Percentiles rank a stretch among this genome's conserved stretches.
Evolutionary conservation across 345 rosid genomes (phyloP).

Genomic region (Eucalyptus cloeziana): DNA sequence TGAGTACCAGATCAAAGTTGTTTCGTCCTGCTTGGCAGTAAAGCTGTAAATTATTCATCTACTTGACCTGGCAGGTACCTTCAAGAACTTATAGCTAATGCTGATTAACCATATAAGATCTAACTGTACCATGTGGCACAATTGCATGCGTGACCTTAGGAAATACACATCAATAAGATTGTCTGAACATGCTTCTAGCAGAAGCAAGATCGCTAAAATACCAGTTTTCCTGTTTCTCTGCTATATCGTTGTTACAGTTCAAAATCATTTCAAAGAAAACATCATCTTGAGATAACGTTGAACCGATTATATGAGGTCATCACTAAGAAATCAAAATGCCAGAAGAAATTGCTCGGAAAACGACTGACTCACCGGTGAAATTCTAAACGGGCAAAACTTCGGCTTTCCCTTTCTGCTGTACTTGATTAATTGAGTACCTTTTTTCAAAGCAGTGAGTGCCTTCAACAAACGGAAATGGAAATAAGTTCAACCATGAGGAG

Average conservation of each 20-base stretch:
- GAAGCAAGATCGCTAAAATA: background rate
- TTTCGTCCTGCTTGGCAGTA: conserved; percentile 59
- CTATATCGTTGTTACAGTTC: background rate
- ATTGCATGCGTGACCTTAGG: background rate
- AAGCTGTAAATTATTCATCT: background rate
- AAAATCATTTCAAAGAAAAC: background rate
- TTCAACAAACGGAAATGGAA: conserved; percentile 13
- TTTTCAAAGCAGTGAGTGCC: conserved; percentile 77
- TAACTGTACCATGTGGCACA: background rate
- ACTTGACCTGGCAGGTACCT: background rate
- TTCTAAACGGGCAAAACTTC: conserved; percentile 75
- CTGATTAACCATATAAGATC: background rate
- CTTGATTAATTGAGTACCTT: conserved; percentile 80
- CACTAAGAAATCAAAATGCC: background rate
- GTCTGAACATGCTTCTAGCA: background rate
- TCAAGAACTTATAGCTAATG: background rate
- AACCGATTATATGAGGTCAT: background rate
- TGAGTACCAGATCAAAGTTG: conserved; percentile 71
- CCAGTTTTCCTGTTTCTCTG: background rate
- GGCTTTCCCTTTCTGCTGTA: conserved; percentile 94
- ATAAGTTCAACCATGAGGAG: background rate
- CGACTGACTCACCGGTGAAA: conserved; percentile 41
- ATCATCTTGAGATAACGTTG: background rate
- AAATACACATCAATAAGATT: background rate
- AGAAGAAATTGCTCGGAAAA: background rate